Conservation (phyloP, 2,329 filamentous ascomycete genomes). For the Ophiognomonia clavigignenti-juglandacearum region DNA sequence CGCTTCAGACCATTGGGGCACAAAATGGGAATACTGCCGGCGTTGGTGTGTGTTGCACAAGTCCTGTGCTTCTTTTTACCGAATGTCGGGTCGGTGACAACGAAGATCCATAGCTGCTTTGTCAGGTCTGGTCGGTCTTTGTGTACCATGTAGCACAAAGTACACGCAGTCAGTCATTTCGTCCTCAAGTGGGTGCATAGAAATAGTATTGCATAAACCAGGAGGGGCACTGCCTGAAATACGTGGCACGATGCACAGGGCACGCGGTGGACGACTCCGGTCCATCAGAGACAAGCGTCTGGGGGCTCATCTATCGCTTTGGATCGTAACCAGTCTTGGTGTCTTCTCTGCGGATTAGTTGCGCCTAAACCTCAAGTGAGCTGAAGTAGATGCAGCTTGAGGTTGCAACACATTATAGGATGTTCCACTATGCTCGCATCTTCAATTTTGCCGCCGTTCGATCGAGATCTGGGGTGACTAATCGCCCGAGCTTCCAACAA, state of each 20-base stretch:
- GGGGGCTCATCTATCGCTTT: not conserved
- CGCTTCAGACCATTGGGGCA: too few relatives aligned
- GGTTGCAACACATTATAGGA: not conserved
- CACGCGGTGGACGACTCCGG: not conserved
- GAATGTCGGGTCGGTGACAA: too few relatives aligned
- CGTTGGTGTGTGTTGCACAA: too few relatives aligned
- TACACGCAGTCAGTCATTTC: too few relatives aligned
- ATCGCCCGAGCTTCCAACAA: not conserved
- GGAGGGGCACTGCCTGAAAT: not conserved
- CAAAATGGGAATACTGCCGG: too few relatives aligned
- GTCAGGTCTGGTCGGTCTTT: too few relatives aligned
- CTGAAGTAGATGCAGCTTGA: not conserved
- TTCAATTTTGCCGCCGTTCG: not conserved
- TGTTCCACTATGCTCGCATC: not conserved
- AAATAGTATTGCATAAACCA: not conserved
- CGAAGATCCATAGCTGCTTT: too few relatives aligned
- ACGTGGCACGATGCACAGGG: not conserved
- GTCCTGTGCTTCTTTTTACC: too few relatives aligned
- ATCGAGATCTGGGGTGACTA: slow-evolving; percentile 1
- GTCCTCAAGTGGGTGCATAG: not conserved
- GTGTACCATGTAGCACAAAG: too few relatives aligned
- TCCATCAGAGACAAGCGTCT: slow-evolving; percentile 1
- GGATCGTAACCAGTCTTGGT: not conserved
- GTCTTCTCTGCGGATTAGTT: not conserved
- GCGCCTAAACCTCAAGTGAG: not conserved